Conservation (phyloP, 2,329 filamentous ascomycete genomes). For the Fusarium tjaetaba region DNA sequence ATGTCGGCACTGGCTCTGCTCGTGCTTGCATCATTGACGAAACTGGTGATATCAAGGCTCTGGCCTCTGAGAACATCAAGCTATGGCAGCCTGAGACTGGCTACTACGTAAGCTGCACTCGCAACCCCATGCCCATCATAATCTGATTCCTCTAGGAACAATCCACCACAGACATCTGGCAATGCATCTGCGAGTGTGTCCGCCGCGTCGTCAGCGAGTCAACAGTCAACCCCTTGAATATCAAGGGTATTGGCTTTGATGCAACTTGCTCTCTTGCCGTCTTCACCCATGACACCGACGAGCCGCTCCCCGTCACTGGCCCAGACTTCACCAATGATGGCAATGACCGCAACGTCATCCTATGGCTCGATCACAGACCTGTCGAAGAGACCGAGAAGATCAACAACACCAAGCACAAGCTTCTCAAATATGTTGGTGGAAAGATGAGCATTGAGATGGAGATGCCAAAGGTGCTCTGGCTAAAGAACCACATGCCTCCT, state of each 20-base stretch:
- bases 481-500: slow-evolving; percentile 97
- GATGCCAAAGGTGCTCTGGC: slow-evolving; percentile 96
- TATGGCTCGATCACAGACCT: slow-evolving; percentile 97
- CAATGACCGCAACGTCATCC: slow-evolving; percentile 91
- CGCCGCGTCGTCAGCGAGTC: slow-evolving; percentile 84
- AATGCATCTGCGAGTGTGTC: slow-evolving; percentile 89
- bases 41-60: slow-evolving; percentile 84
- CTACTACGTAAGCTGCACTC: slow-evolving; percentile 70
- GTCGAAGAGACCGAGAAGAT: slow-evolving; percentile 91
- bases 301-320: slow-evolving; percentile 89
- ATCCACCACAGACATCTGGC: slow-evolving; percentile 98
- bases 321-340: slow-evolving; percentile 80
- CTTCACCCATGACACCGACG: slow-evolving; percentile 87
- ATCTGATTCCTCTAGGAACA: slow-evolving; percentile 72
- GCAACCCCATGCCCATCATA: not conserved
- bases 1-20: slow-evolving; percentile 95
- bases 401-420: slow-evolving; percentile 90
- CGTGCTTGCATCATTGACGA: slow-evolving; percentile 95
- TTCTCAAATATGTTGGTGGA: slow-evolving; percentile 94
- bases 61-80: slow-evolving; percentile 80
- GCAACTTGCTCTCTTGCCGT: slow-evolving; percentile 98
- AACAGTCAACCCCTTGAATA: slow-evolving; percentile 76
- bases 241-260: slow-evolving; percentile 95
- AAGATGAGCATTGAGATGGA: slow-evolving; percentile 99
- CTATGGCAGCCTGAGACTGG: slow-evolving; percentile 81